Percentiles rank a stretch among this genome's conserved stretches.
phyloP scores from a whole-genome alignment of 306 rosid species.

The Dryas octopetala region DNA sequence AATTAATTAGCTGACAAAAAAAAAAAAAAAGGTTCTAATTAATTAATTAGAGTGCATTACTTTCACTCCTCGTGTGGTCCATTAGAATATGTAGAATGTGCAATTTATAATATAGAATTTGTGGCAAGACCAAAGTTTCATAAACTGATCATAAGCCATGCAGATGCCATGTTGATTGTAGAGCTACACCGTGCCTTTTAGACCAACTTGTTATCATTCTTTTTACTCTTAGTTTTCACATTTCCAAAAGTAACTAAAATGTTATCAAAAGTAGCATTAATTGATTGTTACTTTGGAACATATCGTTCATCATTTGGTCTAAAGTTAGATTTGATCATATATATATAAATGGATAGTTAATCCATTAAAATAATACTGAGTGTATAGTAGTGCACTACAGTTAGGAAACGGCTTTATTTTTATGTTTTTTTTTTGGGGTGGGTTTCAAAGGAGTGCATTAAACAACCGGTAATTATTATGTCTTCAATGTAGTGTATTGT shows the following conservation, averaged over 20 bases:
- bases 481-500: not conserved
- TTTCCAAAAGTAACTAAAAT: not conserved
- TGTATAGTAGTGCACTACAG: not conserved
- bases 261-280: constrained; percentile 5
- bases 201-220: too few species aligned
- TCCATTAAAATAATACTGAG: too few species aligned
- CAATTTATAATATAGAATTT: not conserved
- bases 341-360: not conserved
- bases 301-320: not conserved
- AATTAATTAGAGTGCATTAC: too few species aligned
- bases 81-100: not conserved
- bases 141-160: not conserved
- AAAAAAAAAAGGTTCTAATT: too few species aligned
- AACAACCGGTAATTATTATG: not conserved
- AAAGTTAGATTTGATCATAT: not conserved
- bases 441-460: not conserved
- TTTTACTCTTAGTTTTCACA: not conserved
- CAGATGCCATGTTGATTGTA: too few species aligned
- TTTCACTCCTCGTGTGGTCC: too few species aligned
- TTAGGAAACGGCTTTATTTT: not conserved
- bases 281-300: not conserved
- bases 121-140: not conserved
- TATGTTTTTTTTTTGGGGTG: not conserved
- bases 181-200: too few species aligned
- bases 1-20: too few species aligned